A percentile compares a stretch with the other conserved stretches of the same genome.
These are phyloP conservation scores for Ascochyta fabae DNA, from an alignment of 2,329 filamentous ascomycete genomes.

Conservation along the genomic window DNA sequence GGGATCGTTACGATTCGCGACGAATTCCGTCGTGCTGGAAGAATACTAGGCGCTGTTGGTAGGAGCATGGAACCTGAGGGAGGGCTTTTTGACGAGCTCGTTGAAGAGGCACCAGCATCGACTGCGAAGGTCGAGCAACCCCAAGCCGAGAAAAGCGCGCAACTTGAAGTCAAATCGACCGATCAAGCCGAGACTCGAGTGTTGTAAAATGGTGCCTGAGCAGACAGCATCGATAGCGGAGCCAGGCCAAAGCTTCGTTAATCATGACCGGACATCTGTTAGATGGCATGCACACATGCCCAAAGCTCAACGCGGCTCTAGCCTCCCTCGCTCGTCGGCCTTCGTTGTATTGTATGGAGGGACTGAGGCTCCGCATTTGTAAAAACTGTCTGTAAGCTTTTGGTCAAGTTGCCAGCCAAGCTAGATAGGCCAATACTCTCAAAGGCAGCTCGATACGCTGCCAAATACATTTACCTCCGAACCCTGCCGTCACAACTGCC, in stretches of 20 bases:
- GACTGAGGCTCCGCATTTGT: neutral
- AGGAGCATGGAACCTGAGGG: constrained; percentile 37
- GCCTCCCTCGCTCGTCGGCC: no score
- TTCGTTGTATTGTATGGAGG: neutral
- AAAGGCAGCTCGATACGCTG: neutral
- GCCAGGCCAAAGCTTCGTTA: neutral
- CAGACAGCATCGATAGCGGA: neutral
- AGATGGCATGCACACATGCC: neutral
- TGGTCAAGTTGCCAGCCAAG: neutral
- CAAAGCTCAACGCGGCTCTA: neutral
- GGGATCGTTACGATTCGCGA: constrained; percentile 83
- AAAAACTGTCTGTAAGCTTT: neutral
- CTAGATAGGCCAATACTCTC: neutral
- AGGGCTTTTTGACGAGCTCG: constrained; percentile 45
- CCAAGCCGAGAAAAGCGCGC: neutral
- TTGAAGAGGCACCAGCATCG: constrained; percentile 24
- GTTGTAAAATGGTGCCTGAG: neutral
- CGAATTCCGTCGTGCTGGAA: constrained; percentile 82
- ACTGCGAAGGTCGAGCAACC: constrained; percentile 5
- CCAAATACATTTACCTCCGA: neutral
- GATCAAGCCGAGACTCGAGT: neutral
- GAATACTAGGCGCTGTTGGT: constrained; percentile 56
- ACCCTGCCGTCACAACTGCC: constrained; percentile 12
- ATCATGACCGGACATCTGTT: no score
- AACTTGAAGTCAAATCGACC: neutral